Evolutionary conservation across 495 filamentous ascomycete genomes (phyloP).

Genomic region (Penicillium steckii): DNA sequence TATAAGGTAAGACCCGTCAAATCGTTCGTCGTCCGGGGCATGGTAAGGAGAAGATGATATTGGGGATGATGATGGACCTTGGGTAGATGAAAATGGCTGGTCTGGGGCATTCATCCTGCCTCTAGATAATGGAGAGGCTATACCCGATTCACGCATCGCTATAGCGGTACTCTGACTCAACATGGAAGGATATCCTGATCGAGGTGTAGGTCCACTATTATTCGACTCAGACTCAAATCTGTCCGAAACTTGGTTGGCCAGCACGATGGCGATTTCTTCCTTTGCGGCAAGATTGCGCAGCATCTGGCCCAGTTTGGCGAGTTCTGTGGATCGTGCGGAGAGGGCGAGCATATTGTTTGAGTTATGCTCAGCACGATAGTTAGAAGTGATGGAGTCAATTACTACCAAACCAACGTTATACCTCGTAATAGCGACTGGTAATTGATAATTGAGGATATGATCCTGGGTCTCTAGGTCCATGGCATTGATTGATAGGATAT

Average conservation of each 20-base stretch:
- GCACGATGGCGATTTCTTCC: conserved; percentile 77
- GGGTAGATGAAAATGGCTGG: conserved; percentile 13
- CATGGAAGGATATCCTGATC: conserved; percentile 13
- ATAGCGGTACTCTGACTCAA: conserved; percentile 12
- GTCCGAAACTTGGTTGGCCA: conserved; percentile 96
- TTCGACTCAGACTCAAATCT: conserved; percentile 55
- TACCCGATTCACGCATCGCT: conserved; percentile 16
- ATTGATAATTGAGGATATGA: conserved; percentile 88
- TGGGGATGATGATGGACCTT: conserved; percentile 28
- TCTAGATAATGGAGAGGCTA: conserved; percentile 22
- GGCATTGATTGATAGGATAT: conserved; percentile 76
- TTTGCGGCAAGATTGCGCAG: conserved; percentile 71
- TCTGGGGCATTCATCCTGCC: conserved; percentile 13
- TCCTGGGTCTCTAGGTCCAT: conserved; percentile 93
- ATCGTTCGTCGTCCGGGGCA: conserved; percentile 36
- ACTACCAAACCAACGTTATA: conserved; percentile 77
- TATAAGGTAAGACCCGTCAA: conserved; percentile 41
- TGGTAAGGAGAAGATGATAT: conserved; percentile 29
- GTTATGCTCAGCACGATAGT: conserved; percentile 83
- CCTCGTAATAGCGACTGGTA: conserved; percentile 76
- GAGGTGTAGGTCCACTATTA: conserved; percentile 1
- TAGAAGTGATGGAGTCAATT: conserved; percentile 88
- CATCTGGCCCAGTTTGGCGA: conserved; percentile 72
- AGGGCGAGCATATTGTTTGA: conserved; percentile 35
- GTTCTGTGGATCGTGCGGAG: conserved; percentile 57